A percentile compares a stretch with the other conserved stretches of the same genome.
phyloP scores from a whole-genome alignment of 768 basidiomycete species.

The Tylopilus rubrobrunneus region DNA sequence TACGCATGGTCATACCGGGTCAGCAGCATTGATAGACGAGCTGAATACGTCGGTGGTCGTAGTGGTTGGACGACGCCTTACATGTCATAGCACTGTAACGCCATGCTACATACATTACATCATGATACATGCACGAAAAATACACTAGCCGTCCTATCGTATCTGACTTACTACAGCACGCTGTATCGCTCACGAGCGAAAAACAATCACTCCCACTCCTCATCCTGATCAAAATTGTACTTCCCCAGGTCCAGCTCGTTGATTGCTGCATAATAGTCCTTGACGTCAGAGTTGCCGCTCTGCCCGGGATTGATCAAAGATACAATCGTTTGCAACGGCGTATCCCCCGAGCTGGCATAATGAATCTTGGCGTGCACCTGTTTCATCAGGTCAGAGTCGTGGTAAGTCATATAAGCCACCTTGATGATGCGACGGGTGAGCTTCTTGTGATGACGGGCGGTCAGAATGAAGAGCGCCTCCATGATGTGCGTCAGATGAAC shows the following conservation, averaged over 20 bases:
- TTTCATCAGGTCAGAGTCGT: background rate
- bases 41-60: too few species aligned
- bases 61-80: too few species aligned
- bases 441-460: background rate
- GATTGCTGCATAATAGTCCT: background rate
- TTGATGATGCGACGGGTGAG: background rate
- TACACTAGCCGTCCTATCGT: too few species aligned
- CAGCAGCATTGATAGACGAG: too few species aligned
- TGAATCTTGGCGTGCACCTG: background rate
- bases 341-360: background rate
- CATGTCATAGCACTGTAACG: too few species aligned
- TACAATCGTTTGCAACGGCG: background rate
- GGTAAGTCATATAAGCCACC: background rate
- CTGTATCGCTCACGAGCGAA: too few species aligned
- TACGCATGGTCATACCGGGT: too few species aligned
- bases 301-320: background rate
- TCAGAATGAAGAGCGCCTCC: background rate
- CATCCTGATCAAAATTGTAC: background rate
- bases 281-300: background rate
- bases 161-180: too few species aligned
- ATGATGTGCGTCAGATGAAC: background rate
- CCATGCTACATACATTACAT: too few species aligned
- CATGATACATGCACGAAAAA: too few species aligned
- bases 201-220: background rate
- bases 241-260: background rate